Conservation (phyloP, 177 flowering plant species). For the Vitis hybrid region DNA sequence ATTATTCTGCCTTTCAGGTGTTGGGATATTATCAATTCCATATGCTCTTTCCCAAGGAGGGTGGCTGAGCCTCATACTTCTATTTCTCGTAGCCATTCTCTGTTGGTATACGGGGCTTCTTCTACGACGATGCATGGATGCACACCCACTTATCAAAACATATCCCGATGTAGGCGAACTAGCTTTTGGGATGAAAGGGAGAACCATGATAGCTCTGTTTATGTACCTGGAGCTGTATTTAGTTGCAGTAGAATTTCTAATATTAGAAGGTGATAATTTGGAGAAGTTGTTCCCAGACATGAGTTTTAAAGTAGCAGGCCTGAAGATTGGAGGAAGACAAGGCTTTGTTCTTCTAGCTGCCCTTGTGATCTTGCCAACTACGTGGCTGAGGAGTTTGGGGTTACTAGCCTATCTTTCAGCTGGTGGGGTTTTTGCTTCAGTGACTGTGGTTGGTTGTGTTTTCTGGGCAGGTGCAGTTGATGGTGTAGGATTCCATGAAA, state of each 20-base stretch:
- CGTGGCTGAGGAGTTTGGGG: constrained; percentile 47
- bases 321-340: constrained; percentile 36
- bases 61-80: constrained; percentile 42
- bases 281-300: constrained; percentile 50
- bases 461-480: constrained; percentile 53
- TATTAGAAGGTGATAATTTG: constrained; percentile 67
- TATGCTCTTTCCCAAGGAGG: constrained; percentile 58
- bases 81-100: constrained; percentile 38
- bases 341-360: constrained; percentile 47
- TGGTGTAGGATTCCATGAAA: constrained; percentile 61
- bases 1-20: constrained; percentile 30
- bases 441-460: constrained; percentile 38
- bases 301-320: constrained; percentile 20
- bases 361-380: constrained; percentile 53
- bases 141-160: constrained; percentile 31
- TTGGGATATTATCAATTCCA: constrained; percentile 59
- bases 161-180: constrained; percentile 55
- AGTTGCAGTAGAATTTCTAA: constrained; percentile 57
- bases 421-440: constrained; percentile 62
- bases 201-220: constrained; percentile 38
- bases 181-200: constrained; percentile 59
- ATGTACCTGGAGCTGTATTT: constrained; percentile 56
- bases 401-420: constrained; percentile 52
- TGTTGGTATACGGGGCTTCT: constrained; percentile 61
- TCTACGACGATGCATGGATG: constrained; percentile 51